These are phyloP conservation scores for Zarea fungicola DNA, from an alignment of 2,329 filamentous ascomycete genomes.

Conservation along the genomic window DNA sequence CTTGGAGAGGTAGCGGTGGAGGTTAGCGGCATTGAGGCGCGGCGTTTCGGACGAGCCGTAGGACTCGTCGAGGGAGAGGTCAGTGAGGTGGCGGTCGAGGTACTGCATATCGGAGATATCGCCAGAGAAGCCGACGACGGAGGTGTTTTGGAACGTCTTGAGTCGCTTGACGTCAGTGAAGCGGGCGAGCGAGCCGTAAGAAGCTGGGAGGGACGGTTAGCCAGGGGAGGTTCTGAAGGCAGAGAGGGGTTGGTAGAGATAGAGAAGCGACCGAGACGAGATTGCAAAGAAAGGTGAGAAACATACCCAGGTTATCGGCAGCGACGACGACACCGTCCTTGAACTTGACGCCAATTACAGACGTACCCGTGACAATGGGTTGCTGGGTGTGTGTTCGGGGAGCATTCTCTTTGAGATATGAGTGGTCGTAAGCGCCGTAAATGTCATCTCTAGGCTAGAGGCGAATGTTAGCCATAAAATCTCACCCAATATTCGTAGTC, in stretches of 20 bases:
- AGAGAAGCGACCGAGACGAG: neutral
- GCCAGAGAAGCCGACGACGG: constrained; percentile 89
- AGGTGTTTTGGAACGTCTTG: constrained; percentile 76
- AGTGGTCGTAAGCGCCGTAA: constrained; percentile 87
- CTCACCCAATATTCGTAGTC: too few species aligned
- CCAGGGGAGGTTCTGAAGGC: neutral
- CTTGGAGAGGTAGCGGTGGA: constrained; percentile 95
- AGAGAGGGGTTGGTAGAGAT: neutral
- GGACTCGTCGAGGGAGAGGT: constrained; percentile 82
- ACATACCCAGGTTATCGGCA: constrained; percentile 86
- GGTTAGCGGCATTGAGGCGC: constrained; percentile 79
- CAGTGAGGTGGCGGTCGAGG: constrained; percentile 83
- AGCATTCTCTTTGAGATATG: constrained; percentile 66
- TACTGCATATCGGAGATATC: constrained; percentile 99
- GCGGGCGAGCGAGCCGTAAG: constrained; percentile 92
- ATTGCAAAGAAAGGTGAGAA: constrained; percentile 3
- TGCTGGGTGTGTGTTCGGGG: constrained; percentile 86
- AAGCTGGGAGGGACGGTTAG: constrained; percentile 53
- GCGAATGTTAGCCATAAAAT: constrained; percentile 15
- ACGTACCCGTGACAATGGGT: constrained; percentile 93
- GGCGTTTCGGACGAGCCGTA: constrained; percentile 51
- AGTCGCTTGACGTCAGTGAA: constrained; percentile 97
- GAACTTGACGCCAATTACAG: constrained; percentile 92
- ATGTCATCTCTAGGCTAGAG: constrained; percentile 89
- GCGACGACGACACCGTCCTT: constrained; percentile 94